Evolutionary conservation across 352 stramenopile genomes (phyloP).

Genomic region (Phytophthora aleatoria): DNA sequence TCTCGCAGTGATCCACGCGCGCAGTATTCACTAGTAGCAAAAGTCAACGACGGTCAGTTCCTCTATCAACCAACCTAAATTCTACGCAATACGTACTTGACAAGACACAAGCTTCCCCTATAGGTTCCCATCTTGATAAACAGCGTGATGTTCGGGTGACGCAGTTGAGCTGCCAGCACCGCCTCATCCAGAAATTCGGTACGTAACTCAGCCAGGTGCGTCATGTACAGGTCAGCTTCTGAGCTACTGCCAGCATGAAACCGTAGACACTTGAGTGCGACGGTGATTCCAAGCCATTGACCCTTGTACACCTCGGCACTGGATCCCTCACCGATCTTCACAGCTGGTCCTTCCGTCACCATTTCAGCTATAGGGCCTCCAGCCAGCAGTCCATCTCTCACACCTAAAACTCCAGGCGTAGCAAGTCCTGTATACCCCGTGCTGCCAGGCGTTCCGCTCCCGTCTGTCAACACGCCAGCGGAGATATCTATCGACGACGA

Average conservation of each 20-base stretch:
- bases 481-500: constrained; percentile 39
- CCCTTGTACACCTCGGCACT: constrained; percentile 71
- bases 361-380: constrained; percentile 55
- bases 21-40: constrained; percentile 61
- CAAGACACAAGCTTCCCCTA: constrained; percentile 66
- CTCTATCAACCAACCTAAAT: background rate
- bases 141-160: constrained; percentile 77
- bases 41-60: background rate
- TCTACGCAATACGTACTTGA: constrained; percentile 57
- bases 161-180: constrained; percentile 59
- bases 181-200: constrained; percentile 74
- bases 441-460: constrained; percentile 11
- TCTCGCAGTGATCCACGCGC: constrained; percentile 65
- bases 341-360: constrained; percentile 56
- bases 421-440: constrained; percentile 14
- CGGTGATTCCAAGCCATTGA: constrained; percentile 75
- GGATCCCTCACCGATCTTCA: constrained; percentile 72
- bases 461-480: constrained; percentile 18
- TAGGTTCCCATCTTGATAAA: constrained; percentile 78
- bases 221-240: constrained; percentile 73
- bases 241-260: constrained; percentile 35
- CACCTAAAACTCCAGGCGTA: constrained; percentile 14
- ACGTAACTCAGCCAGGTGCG: constrained; percentile 61
- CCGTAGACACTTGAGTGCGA: constrained; percentile 77
- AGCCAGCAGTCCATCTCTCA: constrained; percentile 24